These are phyloP conservation scores for Solanum verrucosum DNA, from an alignment of 257 asterid genomes.

Conservation along the genomic window DNA sequence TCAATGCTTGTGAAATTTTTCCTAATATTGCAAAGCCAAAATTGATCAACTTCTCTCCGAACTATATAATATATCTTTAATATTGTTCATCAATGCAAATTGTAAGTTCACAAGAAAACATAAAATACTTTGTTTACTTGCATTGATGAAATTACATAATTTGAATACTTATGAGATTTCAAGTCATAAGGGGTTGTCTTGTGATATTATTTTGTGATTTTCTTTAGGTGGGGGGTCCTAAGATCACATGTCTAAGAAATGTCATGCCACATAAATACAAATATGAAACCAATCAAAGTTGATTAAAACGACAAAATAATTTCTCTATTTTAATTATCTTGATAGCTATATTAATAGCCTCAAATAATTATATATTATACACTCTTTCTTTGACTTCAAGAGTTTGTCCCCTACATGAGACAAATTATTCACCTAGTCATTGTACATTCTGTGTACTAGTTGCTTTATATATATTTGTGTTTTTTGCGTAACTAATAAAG, in stretches of 20 bases:
- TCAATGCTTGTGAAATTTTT: neutral
- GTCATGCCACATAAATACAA: neutral
- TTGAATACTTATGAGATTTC: neutral
- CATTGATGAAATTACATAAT: neutral
- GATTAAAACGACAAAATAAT: neutral
- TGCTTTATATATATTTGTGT: no score
- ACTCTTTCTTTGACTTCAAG: neutral
- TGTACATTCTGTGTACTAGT: neutral
- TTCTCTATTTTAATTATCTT: neutral
- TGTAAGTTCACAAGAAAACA: neutral
- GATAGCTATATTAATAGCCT: neutral
- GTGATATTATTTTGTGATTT: neutral
- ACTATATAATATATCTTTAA: neutral
- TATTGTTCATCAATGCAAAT: neutral
- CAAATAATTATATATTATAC: neutral
- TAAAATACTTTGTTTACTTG: neutral
- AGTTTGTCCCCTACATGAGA: neutral
- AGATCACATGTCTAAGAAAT: neutral
- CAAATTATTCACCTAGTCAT: neutral
- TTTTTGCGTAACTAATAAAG: neutral
- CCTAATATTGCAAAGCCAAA: neutral
- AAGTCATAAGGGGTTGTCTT: neutral
- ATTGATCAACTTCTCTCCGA: neutral
- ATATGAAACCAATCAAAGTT: neutral
- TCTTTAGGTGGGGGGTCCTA: neutral